These are phyloP conservation scores for Camelina neglecta DNA, from an alignment of 345 rosid species.

Conservation along the genomic window DNA sequence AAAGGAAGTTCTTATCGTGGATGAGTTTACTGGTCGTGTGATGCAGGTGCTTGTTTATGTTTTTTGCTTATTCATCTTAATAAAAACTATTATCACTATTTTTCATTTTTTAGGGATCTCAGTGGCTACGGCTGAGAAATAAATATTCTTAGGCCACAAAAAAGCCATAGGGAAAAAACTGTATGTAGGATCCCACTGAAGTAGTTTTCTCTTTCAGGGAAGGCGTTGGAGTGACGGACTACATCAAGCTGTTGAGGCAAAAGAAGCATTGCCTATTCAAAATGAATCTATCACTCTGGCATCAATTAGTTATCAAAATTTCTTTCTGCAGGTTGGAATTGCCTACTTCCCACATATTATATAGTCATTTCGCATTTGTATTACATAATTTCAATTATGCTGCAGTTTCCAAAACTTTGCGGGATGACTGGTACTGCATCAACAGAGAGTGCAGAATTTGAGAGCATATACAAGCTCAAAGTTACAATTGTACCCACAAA, in stretches of 20 bases:
- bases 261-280: constrained; percentile 95
- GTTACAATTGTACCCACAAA: constrained; percentile 96
- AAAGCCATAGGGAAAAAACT: not conserved
- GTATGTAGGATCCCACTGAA: constrained; percentile 20
- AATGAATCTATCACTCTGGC: constrained; percentile 96
- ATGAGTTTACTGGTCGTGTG: constrained; percentile 98
- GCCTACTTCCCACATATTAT: constrained; percentile 32
- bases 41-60: constrained; percentile 76
- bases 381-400: constrained; percentile 23
- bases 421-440: constrained; percentile 99
- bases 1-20: constrained; percentile 95
- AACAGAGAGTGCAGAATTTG: constrained; percentile 95
- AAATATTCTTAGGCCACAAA: not conserved
- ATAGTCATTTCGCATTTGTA: constrained; percentile 17
- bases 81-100: not conserved
- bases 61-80: constrained; percentile 12
- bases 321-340: constrained; percentile 89
- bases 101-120: constrained; percentile 1
- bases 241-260: constrained; percentile 99
- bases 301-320: constrained; percentile 96
- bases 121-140: constrained; percentile 11
- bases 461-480: constrained; percentile 97
- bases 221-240: constrained; percentile 99
- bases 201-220: constrained; percentile 57
- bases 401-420: constrained; percentile 94